Conservation (phyloP, 2,329 filamentous ascomycete genomes). For the Allantophomopsis cytisporea region DNA sequence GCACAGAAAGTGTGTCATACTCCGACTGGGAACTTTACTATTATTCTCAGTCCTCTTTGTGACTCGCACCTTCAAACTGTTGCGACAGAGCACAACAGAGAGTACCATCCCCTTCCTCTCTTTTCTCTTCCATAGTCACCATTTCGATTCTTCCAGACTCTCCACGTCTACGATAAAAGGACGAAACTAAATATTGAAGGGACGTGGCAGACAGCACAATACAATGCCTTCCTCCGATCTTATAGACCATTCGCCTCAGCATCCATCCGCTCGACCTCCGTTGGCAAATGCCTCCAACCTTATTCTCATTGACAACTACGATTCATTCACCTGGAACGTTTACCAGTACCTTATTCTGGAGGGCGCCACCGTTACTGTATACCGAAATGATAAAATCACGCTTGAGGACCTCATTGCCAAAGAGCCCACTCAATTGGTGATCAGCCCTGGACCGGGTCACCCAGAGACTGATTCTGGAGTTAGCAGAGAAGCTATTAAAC, state of each 20-base stretch:
- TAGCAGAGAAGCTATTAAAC: conserved; percentile 77
- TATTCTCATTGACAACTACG: conserved; percentile 96
- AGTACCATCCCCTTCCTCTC: no score
- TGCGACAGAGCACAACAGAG: no score
- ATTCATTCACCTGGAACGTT: conserved; percentile 98
- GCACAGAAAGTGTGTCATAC: no score
- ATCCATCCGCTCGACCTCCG: conserved; percentile 61
- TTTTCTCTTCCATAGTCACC: no score
- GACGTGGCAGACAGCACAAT: background rate
- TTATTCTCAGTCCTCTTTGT: no score
- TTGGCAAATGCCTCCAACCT: conserved; percentile 77
- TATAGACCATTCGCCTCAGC: conserved; percentile 76
- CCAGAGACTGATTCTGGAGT: conserved; percentile 84
- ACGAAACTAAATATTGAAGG: no score
- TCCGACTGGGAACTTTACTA: no score
- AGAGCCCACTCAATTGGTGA: conserved; percentile 83
- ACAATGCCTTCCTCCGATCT: conserved; percentile 31
- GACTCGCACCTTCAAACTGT: no score
- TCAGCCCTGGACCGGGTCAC: conserved; percentile 92
- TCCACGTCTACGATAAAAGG: no score
- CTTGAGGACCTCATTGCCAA: conserved; percentile 71
- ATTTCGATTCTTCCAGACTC: no score
- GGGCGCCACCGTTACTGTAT: conserved; percentile 79
- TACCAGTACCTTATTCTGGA: conserved; percentile 98
- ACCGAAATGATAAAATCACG: conserved; percentile 83